A percentile compares a stretch with the other conserved stretches of the same genome.
Evolutionary conservation across 306 rosid genomes (phyloP).

Genomic region (Cucumis hystrix): DNA sequence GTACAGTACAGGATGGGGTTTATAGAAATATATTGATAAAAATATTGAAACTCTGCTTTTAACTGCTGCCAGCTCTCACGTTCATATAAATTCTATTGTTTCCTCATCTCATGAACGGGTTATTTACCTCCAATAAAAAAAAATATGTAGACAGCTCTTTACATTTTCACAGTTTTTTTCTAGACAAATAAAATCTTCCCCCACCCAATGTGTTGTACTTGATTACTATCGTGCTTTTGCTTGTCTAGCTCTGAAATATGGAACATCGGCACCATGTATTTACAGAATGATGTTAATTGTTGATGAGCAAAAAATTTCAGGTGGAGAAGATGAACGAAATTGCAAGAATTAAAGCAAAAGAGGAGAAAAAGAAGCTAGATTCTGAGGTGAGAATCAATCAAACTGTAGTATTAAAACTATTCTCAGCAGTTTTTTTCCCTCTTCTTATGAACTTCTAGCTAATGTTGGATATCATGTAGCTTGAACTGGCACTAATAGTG

Average conservation of each 20-base stretch:
- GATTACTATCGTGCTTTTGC: background rate
- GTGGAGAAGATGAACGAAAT: slow-evolving; percentile 78
- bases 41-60: background rate
- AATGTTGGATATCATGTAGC: slow-evolving; percentile 30
- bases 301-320: slow-evolving; percentile 17
- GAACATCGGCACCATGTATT: background rate
- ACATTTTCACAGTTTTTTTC: background rate
- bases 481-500: slow-evolving; percentile 63
- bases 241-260: background rate
- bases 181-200: background rate
- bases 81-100: background rate
- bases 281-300: background rate
- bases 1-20: background rate
- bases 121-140: background rate
- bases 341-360: slow-evolving; percentile 71
- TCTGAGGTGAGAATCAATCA: slow-evolving; percentile 41
- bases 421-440: background rate
- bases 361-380: slow-evolving; percentile 70
- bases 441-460: background rate
- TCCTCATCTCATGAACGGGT: background rate
- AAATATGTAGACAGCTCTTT: background rate
- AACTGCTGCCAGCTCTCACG: background rate
- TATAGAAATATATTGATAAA: background rate
- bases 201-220: background rate
- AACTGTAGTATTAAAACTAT: background rate